phyloP scores from a whole-genome alignment of 805 yeast genomes.

The Cyberlindnera samutprakarnensis region DNA sequence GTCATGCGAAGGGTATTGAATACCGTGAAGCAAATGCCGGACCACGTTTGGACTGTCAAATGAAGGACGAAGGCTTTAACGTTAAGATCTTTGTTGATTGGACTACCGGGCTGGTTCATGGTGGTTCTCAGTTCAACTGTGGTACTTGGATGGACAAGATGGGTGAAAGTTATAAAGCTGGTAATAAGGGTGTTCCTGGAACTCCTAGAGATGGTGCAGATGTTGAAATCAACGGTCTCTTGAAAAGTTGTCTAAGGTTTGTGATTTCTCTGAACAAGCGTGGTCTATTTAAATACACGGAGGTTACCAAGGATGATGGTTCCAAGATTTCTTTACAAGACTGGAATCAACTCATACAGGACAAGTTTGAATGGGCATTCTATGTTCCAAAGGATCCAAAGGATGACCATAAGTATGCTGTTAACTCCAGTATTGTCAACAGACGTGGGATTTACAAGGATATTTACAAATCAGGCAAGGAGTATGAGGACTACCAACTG shows the following conservation, averaged over 20 bases:
- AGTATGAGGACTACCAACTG: constrained; percentile 88
- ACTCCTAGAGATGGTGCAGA: constrained; percentile 98
- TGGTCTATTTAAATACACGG: constrained; percentile 49
- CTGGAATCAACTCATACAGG: constrained; percentile 68
- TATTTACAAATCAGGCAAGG: constrained; percentile 70
- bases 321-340: constrained; percentile 43
- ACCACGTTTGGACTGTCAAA: constrained; percentile 76
- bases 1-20: constrained; percentile 84
- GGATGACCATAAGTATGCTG: constrained; percentile 53
- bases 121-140: constrained; percentile 89
- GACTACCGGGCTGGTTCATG: constrained; percentile 80
- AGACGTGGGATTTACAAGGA: constrained; percentile 95
- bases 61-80: constrained; percentile 89
- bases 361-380: constrained; percentile 72
- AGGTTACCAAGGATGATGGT: constrained; percentile 57
- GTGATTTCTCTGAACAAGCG: constrained; percentile 48
- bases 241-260: constrained; percentile 81
- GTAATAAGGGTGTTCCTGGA: constrained; percentile 88
- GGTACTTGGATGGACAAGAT: constrained; percentile 99
- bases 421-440: constrained; percentile 62
- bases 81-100: constrained; percentile 78
- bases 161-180: constrained; percentile 89
- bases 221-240: constrained; percentile 79
- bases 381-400: constrained; percentile 62
- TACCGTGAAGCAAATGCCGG: constrained; percentile 97